Base-by-base conservation (phyloP, 495 filamentous ascomycete genomes). In the Xylaria scruposa region DNA sequence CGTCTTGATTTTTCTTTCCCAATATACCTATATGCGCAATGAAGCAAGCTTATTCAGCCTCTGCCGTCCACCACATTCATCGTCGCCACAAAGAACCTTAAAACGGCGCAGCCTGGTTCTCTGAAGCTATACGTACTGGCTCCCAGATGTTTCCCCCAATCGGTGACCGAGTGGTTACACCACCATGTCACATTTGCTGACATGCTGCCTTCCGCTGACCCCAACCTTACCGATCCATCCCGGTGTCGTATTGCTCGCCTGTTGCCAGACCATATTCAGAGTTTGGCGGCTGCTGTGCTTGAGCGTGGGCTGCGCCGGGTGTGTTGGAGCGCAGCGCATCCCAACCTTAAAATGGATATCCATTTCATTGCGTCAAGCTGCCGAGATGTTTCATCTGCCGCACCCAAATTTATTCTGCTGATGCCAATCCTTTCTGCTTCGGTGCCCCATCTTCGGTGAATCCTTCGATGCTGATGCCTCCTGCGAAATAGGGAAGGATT, bases 81-180 rank as follows among this genome's bases (percentile, higher is more conserved):
- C 15, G 10, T n/a, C 26, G 60, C 17, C n/a, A 44, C 38, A 10
- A 63, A 42, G 36, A 42, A 67, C 46, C 46, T 46, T 67, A 49
- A 36, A 36, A 56, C 53, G 47, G 12, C 15, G 12, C 47, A 51
- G 65, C n/a, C 31, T 40, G 47, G n/a, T 42, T 56, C 29, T 5
- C 21, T n/a, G 38, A 44, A 29, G 21, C 60, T 13, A 44, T 42
- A 13, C 10, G 38, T 42, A 42, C 60, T 26, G 60, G 38, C 47
- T 47, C 46, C 33, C 29, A 65, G 9, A 38, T 24, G n/a, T 38
- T 21, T 31, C 26, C 70, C 70, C 61, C 40, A 71, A 65, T 67
- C 70, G 70, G 70, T 71, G 61, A 60, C 70, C 70, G 70, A 71
- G 70, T 71, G 70, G 70, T 67, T 67, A 47, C 51, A 56, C 70